Evolutionary conservation across 169 alveolate species (phyloP).

Genomic region (Plasmodium reichenowi): DNA sequence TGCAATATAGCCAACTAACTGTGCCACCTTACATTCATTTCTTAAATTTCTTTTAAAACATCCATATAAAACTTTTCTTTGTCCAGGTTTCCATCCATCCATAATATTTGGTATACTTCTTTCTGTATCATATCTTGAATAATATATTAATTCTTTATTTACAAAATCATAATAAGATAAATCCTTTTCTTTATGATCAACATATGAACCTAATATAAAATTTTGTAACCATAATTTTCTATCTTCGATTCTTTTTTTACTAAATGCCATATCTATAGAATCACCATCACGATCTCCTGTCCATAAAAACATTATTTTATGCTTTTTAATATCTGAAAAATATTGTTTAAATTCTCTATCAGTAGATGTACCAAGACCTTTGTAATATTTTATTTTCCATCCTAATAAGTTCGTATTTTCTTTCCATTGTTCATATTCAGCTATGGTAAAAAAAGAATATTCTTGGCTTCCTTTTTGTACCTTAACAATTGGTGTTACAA

Average conservation of each 20-base stretch:
- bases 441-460: conserved; percentile 96
- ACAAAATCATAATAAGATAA: conserved; percentile 95
- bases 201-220: conserved; percentile 77
- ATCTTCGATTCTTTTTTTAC: conserved; percentile 97
- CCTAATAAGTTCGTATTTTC: conserved; percentile 88
- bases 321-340: conserved; percentile 95
- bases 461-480: conserved; percentile 94
- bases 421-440: conserved; percentile 97
- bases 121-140: conserved; percentile 97
- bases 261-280: conserved; percentile 99
- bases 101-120: conserved; percentile 98
- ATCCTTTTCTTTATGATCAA: conserved; percentile 83
- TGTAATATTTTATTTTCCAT: conserved; percentile 99
- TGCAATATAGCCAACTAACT: conserved; percentile 95
- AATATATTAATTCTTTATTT: conserved; percentile 98
- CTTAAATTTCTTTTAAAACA: conserved; percentile 96
- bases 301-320: conserved; percentile 92
- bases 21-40: conserved; percentile 96
- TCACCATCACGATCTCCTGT: conserved; percentile 88
- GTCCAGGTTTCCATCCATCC: conserved; percentile 99
- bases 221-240: conserved; percentile 96
- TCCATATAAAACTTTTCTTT: conserved; percentile 98
- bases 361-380: conserved; percentile 99
- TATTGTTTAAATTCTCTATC: conserved; percentile 99
- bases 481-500: conserved; percentile 98